Evolutionary conservation across 192 early-diverging fungal species (phyloP).

Genomic region (Backusella circina): DNA sequence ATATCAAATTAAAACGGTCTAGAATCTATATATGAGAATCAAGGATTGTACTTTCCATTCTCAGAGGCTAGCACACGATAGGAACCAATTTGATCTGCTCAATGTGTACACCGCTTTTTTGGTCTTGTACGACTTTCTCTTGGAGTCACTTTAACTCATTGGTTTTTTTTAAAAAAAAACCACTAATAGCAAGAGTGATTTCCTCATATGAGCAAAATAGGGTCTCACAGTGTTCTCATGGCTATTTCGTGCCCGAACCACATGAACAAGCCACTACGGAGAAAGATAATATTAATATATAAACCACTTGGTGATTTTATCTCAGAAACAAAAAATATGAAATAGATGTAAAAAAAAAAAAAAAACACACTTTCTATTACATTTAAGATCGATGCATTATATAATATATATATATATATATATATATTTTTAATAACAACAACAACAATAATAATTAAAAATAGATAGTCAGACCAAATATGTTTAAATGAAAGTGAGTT

Average conservation of each 20-base stretch:
- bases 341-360: no score
- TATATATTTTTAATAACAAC: background rate
- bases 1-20: background rate
- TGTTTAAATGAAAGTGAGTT: background rate
- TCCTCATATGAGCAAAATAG: background rate
- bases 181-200: background rate
- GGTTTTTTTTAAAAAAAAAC: background rate
- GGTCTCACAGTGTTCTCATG: constrained; percentile 1
- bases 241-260: background rate
- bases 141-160: background rate
- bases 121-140: background rate
- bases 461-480: background rate
- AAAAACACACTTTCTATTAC: background rate
- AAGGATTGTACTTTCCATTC: background rate
- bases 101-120: constrained; percentile 1
- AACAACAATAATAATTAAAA: background rate
- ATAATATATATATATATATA: background rate
- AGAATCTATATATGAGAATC: background rate
- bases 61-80: background rate
- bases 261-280: background rate
- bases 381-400: background rate
- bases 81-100: background rate
- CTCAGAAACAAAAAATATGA: background rate
- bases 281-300: background rate
- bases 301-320: background rate